A percentile compares a stretch with the other conserved stretches of the same genome.
phyloP scores from a whole-genome alignment of 2,329 filamentous ascomycete genomes.

The Incumbomyces lentus region DNA sequence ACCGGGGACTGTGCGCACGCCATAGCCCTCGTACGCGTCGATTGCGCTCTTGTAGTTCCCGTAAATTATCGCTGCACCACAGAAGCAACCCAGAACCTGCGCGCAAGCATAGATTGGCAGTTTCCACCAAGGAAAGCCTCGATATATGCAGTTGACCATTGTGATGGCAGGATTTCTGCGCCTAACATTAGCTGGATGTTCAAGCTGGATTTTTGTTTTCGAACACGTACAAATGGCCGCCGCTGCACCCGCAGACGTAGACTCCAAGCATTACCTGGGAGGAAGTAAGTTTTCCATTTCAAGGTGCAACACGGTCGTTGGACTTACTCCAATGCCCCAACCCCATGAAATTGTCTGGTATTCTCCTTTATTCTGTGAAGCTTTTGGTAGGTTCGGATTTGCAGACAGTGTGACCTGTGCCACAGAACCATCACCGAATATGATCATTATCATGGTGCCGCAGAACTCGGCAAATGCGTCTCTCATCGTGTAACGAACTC shows the following conservation, averaged over 20 bases:
- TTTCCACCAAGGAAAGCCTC: constrained; percentile 47
- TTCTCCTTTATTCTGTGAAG: constrained; percentile 22
- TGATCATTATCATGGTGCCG: constrained; percentile 49
- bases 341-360: constrained; percentile 35
- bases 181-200: constrained; percentile 24
- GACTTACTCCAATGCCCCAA: constrained; percentile 42
- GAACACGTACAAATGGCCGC: constrained; percentile 1
- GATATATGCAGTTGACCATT: constrained; percentile 32
- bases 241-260: constrained; percentile 34
- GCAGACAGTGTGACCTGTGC: constrained; percentile 50
- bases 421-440: constrained; percentile 54
- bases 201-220: not conserved
- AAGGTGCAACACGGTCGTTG: no score
- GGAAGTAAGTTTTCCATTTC: no score
- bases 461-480: constrained; percentile 53
- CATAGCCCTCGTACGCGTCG: constrained; percentile 45
- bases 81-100: constrained; percentile 53
- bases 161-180: constrained; percentile 58
- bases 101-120: constrained; percentile 53
- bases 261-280: constrained; percentile 45
- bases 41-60: constrained; percentile 50
- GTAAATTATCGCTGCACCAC: constrained; percentile 44
- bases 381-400: constrained; percentile 15
- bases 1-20: constrained; percentile 47
- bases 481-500: constrained; percentile 37